Evolutionary conservation across 306 rosid genomes (phyloP).

Genomic region (Gillenia trifoliata): DNA sequence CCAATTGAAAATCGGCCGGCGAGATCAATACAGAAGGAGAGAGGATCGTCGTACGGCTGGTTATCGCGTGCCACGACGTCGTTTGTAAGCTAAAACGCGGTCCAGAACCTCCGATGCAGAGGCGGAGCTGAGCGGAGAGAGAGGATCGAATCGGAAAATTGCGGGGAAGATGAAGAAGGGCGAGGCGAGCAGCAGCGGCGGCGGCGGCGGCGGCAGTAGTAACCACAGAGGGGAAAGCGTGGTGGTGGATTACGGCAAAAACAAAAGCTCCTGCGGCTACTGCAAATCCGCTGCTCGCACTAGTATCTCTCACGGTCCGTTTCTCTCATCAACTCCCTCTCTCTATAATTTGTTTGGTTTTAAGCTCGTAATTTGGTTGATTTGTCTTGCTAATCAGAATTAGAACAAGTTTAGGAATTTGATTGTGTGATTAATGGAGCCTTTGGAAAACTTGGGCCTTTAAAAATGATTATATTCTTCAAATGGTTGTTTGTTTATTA

Average conservation of each 20-base stretch:
- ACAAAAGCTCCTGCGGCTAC: constrained; percentile 72
- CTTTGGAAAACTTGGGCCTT: not conserved
- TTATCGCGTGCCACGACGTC: constrained; percentile 15
- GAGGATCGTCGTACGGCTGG: not conserved
- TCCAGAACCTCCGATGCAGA: not conserved
- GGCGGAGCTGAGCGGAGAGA: constrained; percentile 1
- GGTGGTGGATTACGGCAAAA: constrained; percentile 55
- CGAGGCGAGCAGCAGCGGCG: constrained; percentile 58
- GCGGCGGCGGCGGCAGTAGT: constrained; percentile 16
- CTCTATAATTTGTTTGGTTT: not conserved
- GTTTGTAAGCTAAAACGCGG: constrained; percentile 10
- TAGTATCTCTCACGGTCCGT: constrained; percentile 79
- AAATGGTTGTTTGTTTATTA: not conserved
- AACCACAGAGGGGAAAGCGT: constrained; percentile 44
- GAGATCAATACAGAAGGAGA: not conserved
- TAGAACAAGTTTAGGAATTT: not conserved
- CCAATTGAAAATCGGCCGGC: not conserved
- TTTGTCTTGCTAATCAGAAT: not conserved
- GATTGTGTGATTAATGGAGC: not conserved
- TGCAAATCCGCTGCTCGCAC: constrained; percentile 58
- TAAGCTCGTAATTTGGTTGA: not conserved
- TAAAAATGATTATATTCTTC: not conserved
- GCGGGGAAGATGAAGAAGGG: constrained; percentile 41
- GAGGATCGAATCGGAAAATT: constrained; percentile 31
- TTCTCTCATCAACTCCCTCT: not conserved